Conservation (phyloP, 371 early-diverging fungal species). For the Syncephalastrum racemosum region DNA sequence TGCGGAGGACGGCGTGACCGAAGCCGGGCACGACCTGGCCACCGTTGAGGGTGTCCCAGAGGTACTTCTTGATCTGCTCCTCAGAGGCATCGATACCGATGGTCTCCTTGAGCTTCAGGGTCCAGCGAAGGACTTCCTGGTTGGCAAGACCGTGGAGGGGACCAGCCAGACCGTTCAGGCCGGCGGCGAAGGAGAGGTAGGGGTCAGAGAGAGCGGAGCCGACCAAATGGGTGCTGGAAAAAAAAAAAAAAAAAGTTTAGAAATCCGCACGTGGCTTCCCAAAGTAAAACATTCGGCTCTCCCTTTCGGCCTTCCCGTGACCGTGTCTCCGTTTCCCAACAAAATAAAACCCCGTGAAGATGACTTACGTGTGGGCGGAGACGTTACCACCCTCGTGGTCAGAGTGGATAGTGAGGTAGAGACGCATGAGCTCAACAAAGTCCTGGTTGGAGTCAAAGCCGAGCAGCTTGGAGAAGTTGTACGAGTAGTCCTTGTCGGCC, state of each 20-base stretch:
- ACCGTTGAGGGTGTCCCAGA: constrained; percentile 92
- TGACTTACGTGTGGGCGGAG: constrained; percentile 82
- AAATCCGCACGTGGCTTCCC: constrained; percentile 1
- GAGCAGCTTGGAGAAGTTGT: constrained; percentile 92
- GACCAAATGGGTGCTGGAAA: constrained; percentile 83
- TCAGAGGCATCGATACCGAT: constrained; percentile 88
- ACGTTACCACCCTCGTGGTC: constrained; percentile 99
- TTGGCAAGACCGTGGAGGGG: constrained; percentile 99
- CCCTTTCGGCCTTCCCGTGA: neutral
- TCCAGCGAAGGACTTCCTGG: constrained; percentile 99
- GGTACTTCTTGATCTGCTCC: constrained; percentile 93
- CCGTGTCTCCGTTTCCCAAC: neutral
- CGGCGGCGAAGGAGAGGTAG: constrained; percentile 96
- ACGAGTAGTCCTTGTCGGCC: constrained; percentile 86
- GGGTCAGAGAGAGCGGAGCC: constrained; percentile 98
- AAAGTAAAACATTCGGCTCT: constrained; percentile 3
- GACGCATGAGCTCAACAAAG: constrained; percentile 96
- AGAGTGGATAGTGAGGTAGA: constrained; percentile 98
- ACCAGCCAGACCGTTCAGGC: constrained; percentile 97
- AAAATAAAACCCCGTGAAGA: constrained; percentile 1
- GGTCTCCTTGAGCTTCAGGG: constrained; percentile 86
- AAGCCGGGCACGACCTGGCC: constrained; percentile 98
- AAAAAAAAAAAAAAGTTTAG: constrained; percentile 7
- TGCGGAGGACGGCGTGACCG: constrained; percentile 97
- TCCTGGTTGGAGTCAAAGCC: constrained; percentile 87